Conservation (phyloP, 2,329 filamentous ascomycete species). For the Exophiala bonariae region DNA sequence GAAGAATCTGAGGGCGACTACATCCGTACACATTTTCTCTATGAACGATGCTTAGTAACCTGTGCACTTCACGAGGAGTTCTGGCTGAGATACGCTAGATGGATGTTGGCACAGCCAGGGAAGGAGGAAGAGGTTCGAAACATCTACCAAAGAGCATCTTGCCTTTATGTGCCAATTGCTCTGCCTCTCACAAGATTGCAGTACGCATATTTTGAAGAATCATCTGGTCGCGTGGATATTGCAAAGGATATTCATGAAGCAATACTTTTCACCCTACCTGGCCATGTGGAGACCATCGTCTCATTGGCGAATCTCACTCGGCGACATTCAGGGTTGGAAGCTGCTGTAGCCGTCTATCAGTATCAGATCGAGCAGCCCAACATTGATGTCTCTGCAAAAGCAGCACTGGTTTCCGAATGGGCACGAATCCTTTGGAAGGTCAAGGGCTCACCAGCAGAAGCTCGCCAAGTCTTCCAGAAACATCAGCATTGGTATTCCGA, state of each 20-base stretch:
- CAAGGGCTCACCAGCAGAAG: constrained; percentile 77
- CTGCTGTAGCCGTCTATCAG: constrained; percentile 81
- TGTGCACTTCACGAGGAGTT: constrained; percentile 96
- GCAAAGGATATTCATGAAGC: constrained; percentile 82
- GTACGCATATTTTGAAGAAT: constrained; percentile 94
- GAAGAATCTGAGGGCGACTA: constrained; percentile 84
- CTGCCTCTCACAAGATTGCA: constrained; percentile 80
- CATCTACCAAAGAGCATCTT: constrained; percentile 86
- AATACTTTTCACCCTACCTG: constrained; percentile 73
- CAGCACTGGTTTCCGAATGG: constrained; percentile 84
- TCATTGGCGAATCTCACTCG: constrained; percentile 85
- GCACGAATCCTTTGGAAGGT: constrained; percentile 83
- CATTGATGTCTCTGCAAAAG: constrained; percentile 77
- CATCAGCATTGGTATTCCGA: constrained; percentile 83
- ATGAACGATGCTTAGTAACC: constrained; percentile 89
- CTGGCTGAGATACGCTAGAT: constrained; percentile 94
- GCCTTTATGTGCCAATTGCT: constrained; percentile 82
- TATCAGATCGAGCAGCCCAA: constrained; percentile 72
- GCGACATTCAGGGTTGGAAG: constrained; percentile 78
- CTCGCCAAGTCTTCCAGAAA: constrained; percentile 77
- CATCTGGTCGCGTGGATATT: constrained; percentile 71
- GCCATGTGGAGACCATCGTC: constrained; percentile 82
- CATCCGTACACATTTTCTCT: constrained; percentile 74
- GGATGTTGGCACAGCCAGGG: constrained; percentile 79
- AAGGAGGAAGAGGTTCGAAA: constrained; percentile 90